Evolutionary conservation across 2,329 filamentous ascomycete genomes (phyloP).

Genomic region (Huntiella bhutanensis): DNA sequence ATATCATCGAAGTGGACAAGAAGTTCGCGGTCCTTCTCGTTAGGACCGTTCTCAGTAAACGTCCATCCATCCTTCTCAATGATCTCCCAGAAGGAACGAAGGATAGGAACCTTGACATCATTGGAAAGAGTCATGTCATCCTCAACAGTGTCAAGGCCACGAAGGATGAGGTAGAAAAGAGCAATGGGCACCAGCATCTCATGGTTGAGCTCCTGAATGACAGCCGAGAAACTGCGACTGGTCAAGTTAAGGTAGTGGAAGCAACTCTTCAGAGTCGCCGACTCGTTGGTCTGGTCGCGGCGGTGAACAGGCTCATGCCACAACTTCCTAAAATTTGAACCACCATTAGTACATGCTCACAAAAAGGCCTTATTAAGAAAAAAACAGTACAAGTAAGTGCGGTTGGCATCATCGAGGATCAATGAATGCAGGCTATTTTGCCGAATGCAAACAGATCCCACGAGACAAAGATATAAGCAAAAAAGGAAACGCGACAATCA

Average conservation of each 20-base stretch:
- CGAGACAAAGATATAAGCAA: background rate
- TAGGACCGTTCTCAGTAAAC: slow-evolving; percentile 64
- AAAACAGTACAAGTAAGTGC: background rate
- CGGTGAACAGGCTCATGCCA: slow-evolving; percentile 91
- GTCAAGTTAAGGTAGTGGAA: slow-evolving; percentile 75
- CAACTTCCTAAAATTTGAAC: slow-evolving; percentile 50
- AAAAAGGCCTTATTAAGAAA: background rate
- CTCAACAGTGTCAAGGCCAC: slow-evolving; percentile 93
- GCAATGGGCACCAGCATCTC: slow-evolving; percentile 79
- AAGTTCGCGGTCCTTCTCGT: slow-evolving; percentile 87
- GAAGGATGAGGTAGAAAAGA: slow-evolving; percentile 82
- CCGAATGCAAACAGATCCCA: background rate
- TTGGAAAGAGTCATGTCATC: slow-evolving; percentile 89
- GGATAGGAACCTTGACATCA: slow-evolving; percentile 63
- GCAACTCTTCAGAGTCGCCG: slow-evolving; percentile 56
- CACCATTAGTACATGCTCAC: too few species aligned
- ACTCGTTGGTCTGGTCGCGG: slow-evolving; percentile 59
- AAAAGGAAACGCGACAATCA: background rate
- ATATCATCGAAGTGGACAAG: slow-evolving; percentile 84
- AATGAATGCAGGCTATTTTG: background rate
- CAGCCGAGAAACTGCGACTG: slow-evolving; percentile 78
- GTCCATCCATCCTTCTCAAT: slow-evolving; percentile 79
- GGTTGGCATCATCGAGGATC: background rate
- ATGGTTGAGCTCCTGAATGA: slow-evolving; percentile 89
- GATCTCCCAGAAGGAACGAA: slow-evolving; percentile 63